These are phyloP conservation scores for Trichoderma sp. DNA, from an alignment of 2,329 filamentous ascomycete species.

Conservation along the genomic window DNA sequence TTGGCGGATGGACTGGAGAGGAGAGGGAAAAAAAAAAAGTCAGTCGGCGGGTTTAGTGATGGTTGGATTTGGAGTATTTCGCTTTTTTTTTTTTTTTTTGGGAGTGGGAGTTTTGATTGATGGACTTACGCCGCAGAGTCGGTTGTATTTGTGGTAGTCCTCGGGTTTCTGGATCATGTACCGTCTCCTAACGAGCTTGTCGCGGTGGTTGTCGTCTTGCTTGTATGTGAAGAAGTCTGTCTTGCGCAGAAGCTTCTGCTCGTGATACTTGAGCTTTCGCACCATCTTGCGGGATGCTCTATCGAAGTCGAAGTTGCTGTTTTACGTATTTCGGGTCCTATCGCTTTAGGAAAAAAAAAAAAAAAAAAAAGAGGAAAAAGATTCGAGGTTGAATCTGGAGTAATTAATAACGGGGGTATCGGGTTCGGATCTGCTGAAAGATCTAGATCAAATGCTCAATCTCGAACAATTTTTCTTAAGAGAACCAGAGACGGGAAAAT, in stretches of 20 bases:
- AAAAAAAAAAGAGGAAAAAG: background rate
- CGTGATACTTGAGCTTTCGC: constrained; percentile 93
- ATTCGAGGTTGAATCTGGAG: background rate
- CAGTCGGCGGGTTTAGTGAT: constrained; percentile 11
- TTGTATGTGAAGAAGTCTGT: constrained; percentile 96
- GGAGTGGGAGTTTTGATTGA: background rate
- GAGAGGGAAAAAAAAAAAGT: background rate
- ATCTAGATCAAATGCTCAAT: background rate
- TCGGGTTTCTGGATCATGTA: constrained; percentile 90
- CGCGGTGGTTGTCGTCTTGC: constrained; percentile 80
- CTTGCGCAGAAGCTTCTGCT: constrained; percentile 89
- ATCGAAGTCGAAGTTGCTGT: background rate
- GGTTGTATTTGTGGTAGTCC: constrained; percentile 70
- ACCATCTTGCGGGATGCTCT: constrained; percentile 61
- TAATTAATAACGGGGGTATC: background rate
- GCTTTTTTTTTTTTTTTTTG: background rate
- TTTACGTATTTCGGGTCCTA: background rate
- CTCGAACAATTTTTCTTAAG: background rate
- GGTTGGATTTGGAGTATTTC: background rate
- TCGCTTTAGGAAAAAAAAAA: too few species aligned
- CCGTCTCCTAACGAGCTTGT: constrained; percentile 72
- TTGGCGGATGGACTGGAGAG: constrained; percentile 69
- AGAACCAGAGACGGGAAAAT: background rate
- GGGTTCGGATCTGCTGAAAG: background rate
- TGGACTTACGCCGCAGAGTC: constrained; percentile 59